Conservation (phyloP, 1,284 basidiomycete species). For the Sporisorium exsertum region DNA sequence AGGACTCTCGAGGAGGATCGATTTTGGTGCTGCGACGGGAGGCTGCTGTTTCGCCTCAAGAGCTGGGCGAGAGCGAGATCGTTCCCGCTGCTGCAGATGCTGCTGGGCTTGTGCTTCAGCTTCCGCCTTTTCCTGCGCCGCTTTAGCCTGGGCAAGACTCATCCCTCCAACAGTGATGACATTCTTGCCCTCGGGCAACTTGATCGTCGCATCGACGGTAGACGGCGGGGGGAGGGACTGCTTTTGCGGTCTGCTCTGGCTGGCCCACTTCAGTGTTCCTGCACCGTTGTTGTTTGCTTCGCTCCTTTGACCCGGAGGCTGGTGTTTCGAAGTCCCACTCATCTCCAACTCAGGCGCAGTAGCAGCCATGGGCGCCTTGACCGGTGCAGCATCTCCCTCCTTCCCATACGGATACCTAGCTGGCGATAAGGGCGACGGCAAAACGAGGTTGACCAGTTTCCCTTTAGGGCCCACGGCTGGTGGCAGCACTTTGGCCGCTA, state of each 20-base stretch:
- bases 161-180: conserved; percentile 32
- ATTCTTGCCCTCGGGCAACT: conserved; percentile 18
- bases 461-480: conserved; percentile 44
- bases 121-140: conserved; percentile 11
- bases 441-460: conserved; percentile 42
- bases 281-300: not conserved
- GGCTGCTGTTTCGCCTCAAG: not conserved
- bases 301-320: not conserved
- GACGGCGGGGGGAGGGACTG: not conserved
- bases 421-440: conserved; percentile 44
- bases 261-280: conserved; percentile 12
- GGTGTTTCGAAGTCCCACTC: not conserved
- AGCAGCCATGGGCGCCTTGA: not conserved
- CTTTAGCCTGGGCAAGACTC: conserved; percentile 22
- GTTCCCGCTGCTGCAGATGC: not conserved
- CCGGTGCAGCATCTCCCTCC: conserved; percentile 15
- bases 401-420: conserved; percentile 47
- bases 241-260: conserved; percentile 1
- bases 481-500: conserved; percentile 10
- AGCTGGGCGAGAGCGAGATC: not conserved
- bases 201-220: not conserved
- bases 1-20: conserved; percentile 4
- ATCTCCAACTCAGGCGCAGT: not conserved
- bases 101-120: not conserved
- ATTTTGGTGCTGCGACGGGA: not conserved